Evolutionary conservation across 1,139 yeast species (phyloP).

Genomic region (Candida dubliniensis): DNA sequence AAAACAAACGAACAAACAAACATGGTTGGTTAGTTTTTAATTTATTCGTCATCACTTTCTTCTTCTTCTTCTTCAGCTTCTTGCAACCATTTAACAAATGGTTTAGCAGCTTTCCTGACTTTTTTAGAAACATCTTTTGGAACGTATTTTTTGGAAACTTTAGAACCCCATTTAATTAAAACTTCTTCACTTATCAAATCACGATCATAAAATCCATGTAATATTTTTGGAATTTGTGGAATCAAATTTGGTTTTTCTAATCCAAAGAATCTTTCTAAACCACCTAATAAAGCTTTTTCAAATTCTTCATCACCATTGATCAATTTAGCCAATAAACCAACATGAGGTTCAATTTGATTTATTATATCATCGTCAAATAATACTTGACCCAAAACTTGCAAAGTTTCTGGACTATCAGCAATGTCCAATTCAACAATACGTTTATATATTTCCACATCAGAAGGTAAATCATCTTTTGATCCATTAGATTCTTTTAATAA

Average conservation of each 20-base stretch:
- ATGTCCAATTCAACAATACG: slow-evolving; percentile 82
- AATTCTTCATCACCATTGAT: slow-evolving; percentile 61
- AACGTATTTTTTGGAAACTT: slow-evolving; percentile 90
- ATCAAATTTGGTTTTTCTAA: slow-evolving; percentile 76
- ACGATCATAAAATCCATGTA: slow-evolving; percentile 76
- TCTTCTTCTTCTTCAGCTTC: slow-evolving; percentile 77
- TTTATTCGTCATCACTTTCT: slow-evolving; percentile 52
- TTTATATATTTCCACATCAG: slow-evolving; percentile 89
- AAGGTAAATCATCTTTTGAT: slow-evolving; percentile 60
- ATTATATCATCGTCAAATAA: slow-evolving; percentile 80
- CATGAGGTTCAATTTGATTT: slow-evolving; percentile 71
- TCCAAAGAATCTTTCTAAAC: slow-evolving; percentile 91
- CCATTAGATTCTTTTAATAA: slow-evolving; percentile 55
- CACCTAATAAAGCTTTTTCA: slow-evolving; percentile 91
- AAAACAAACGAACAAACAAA: slow-evolving; percentile 1
- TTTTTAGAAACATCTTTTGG: slow-evolving; percentile 90
- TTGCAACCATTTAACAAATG: slow-evolving; percentile 90
- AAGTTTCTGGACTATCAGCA: slow-evolving; percentile 69
- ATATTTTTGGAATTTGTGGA: slow-evolving; percentile 73
- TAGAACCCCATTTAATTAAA: slow-evolving; percentile 82
- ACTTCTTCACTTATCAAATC: slow-evolving; percentile 86
- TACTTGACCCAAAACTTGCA: slow-evolving; percentile 90
- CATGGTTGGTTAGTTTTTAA: not conserved
- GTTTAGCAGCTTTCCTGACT: slow-evolving; percentile 95
- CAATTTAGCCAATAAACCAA: slow-evolving; percentile 78